Evolutionary conservation across 495 filamentous ascomycete species (phyloP).

Genomic region (Endocarpon pusillum): DNA sequence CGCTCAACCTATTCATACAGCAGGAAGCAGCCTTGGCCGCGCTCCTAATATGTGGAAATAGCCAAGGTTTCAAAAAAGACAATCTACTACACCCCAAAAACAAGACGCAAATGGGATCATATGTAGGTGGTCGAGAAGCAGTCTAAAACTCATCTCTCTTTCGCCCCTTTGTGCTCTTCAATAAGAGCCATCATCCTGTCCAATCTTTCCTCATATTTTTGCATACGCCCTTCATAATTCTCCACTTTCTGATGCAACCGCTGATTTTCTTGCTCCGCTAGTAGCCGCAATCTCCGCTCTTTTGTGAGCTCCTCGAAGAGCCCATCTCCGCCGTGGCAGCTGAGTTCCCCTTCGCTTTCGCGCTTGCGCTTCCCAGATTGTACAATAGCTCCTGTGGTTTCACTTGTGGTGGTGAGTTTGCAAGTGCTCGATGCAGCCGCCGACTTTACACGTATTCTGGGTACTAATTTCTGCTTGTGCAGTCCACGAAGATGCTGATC

Average conservation of each 20-base stretch:
- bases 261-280: conserved; percentile 1
- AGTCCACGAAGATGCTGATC: conserved; percentile 1
- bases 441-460: neutral
- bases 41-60: neutral
- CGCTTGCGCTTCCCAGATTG: neutral
- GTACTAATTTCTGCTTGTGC: neutral
- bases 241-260: neutral
- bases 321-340: neutral
- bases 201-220: conserved; percentile 1
- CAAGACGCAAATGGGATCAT: neutral
- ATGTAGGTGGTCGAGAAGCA: neutral
- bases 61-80: neutral
- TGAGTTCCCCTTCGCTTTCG: neutral
- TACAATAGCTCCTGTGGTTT: neutral
- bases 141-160: neutral
- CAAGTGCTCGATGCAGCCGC: conserved; percentile 1
- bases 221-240: conserved; percentile 2
- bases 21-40: too few relatives aligned
- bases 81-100: neutral
- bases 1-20: too few relatives aligned
- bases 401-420: neutral
- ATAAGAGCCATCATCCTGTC: conserved; percentile 1
- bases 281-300: conserved; percentile 2
- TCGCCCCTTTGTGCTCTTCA: neutral
- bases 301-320: neutral